A percentile compares a stretch with the other conserved stretches of the same genome.
Conservation (phyloP, 192 early-diverging fungal genomes). For the Coemansia sp. region DNA sequence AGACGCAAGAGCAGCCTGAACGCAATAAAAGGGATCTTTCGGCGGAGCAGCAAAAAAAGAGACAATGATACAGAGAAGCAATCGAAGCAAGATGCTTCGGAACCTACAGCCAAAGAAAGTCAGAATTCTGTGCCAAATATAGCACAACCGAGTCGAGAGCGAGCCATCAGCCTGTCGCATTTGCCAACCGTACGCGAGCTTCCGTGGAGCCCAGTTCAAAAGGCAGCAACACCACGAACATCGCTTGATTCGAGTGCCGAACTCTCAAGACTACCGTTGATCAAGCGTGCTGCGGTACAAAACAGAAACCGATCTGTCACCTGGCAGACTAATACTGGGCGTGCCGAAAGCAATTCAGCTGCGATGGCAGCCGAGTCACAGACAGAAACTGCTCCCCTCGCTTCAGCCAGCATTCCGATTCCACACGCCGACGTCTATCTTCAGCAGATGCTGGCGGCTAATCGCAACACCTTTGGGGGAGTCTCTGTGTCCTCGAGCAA, state of each 20-base stretch:
- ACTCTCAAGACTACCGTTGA: slow-evolving; percentile 11
- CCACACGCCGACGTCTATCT: slow-evolving; percentile 15
- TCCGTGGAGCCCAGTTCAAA: slow-evolving; percentile 12
- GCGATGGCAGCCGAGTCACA: not conserved
- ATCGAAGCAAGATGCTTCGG: slow-evolving; percentile 16
- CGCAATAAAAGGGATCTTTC: slow-evolving; percentile 31
- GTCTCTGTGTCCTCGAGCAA: slow-evolving; percentile 11
- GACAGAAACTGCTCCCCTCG: not conserved
- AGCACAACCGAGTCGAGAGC: slow-evolving; percentile 10
- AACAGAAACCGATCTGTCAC: slow-evolving; percentile 24
- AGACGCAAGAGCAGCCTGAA: slow-evolving; percentile 37
- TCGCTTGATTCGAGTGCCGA: not conserved
- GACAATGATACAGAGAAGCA: slow-evolving; percentile 4
- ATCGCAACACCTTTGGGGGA: not conserved
- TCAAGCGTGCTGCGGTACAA: slow-evolving; percentile 28
- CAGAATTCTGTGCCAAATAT: not conserved
- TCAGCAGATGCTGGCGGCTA: slow-evolving; percentile 1
- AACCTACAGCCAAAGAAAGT: slow-evolving; percentile 2
- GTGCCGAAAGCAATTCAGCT: not conserved
- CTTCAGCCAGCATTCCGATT: not conserved
- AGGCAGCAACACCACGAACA: slow-evolving; percentile 2
- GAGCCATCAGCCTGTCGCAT: slow-evolving; percentile 22
- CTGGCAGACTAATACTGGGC: slow-evolving; percentile 11
- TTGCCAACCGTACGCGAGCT: not conserved
- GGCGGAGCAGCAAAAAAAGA: slow-evolving; percentile 23